Base-by-base conservation (phyloP, 2,329 filamentous ascomycete species). In the Botrytis deweyae region DNA sequence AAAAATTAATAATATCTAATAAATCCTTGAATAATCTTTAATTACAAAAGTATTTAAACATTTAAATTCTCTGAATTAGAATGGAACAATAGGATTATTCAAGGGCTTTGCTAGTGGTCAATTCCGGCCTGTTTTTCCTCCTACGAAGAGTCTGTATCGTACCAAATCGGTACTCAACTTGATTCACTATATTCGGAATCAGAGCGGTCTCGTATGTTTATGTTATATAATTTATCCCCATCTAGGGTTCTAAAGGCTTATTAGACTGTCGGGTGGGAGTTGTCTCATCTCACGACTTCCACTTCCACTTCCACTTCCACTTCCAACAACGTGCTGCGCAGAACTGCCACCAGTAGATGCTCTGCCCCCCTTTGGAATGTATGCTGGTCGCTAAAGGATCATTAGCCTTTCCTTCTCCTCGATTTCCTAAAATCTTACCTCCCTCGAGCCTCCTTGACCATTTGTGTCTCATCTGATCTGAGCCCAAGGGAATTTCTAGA, bases 281-380 rank as follows among this genome's bases (percentile, higher is more conserved):
- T 66, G 33, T 67, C 65, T 67, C 65, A 67, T 67, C 65, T 67
- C 62, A 65, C 62, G 40, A 65, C 62, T 65, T 65, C 18, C 62
- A 63, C 10, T 18, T 42, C 36, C 14, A 16, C 29, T 7, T 55
- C 49, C 49, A 63, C 10, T 18, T 42, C 36, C 14, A 16, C 29
- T 7, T 55, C 49, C 49, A 55, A 55, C 49, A 55, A 55, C 25
- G 49, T n/a, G 25, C 49, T 55, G 49, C 49, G 3, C 49, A 55
- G 25, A 16, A 40, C 59, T 62, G 59, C 36, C 3, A 40, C 59
- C 49, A 55, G 49, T 55, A 55, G 49, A 55, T n/a, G 16, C 49
- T 55, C 25, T 55, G 49, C 49, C 49, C 62, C 62, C 62, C 40
- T 64, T 29, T 44, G n/a, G 9, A 64, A 64, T 64, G 33, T 14